These are phyloP conservation scores for Zasmidium angulare DNA, from an alignment of 2,329 filamentous ascomycete species.

Conservation along the genomic window DNA sequence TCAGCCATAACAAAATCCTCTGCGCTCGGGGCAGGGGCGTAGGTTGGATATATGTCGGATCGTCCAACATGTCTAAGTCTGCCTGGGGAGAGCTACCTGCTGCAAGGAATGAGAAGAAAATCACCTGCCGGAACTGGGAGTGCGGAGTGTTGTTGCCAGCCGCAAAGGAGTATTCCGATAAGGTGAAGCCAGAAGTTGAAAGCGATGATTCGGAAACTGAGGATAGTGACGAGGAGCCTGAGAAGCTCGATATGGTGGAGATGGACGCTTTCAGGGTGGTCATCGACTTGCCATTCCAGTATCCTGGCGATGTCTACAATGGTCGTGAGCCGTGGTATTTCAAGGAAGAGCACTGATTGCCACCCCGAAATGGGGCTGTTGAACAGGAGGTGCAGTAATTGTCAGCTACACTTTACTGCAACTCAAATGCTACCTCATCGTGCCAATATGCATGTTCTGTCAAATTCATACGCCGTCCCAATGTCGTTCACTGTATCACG, in stretches of 20 bases:
- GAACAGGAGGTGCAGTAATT: no score
- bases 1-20: slow-evolving; percentile 80
- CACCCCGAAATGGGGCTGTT: no score
- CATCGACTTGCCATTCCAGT: slow-evolving; percentile 65
- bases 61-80: slow-evolving; percentile 87
- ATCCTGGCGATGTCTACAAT: slow-evolving; percentile 56
- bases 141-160: slow-evolving; percentile 69
- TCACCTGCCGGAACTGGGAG: slow-evolving; percentile 92
- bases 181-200: slow-evolving; percentile 3
- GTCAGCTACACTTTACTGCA: no score
- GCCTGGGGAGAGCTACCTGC: slow-evolving; percentile 84
- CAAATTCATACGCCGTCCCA: not conserved
- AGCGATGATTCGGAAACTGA: slow-evolving; percentile 20
- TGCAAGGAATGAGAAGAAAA: slow-evolving; percentile 68
- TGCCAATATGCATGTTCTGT: not conserved
- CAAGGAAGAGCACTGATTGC: slow-evolving; percentile 21
- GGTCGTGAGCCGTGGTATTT: slow-evolving; percentile 48
- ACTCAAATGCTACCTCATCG: not conserved
- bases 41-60: slow-evolving; percentile 81
- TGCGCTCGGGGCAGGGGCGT: slow-evolving; percentile 37
- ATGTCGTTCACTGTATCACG: not conserved
- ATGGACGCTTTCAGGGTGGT: slow-evolving; percentile 54
- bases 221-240: slow-evolving; percentile 10
- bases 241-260: slow-evolving; percentile 26
- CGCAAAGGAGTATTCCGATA: not conserved